Percentiles rank a stretch among this genome's conserved stretches.
Conservation (phyloP, 345 rosid genomes). For the Salix udensis region DNA sequence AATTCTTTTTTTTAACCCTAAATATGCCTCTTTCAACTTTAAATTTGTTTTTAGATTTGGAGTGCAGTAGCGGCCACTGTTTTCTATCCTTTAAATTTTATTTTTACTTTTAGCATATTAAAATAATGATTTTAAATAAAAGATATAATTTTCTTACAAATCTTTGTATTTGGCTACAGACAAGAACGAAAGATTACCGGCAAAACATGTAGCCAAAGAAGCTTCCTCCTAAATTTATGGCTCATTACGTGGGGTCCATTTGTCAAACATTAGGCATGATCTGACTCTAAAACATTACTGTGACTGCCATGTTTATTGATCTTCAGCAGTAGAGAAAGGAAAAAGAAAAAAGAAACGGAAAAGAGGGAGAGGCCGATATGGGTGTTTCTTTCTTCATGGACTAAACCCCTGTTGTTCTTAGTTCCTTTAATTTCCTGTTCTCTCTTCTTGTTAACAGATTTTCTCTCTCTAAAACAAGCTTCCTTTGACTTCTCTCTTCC, state of each 20-base stretch:
- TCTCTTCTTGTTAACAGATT: not conserved
- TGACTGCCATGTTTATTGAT: not conserved
- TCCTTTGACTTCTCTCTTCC: slow-evolving; percentile 10
- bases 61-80: too few relatives aligned
- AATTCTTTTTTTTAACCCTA: too few relatives aligned
- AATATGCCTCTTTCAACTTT: too few relatives aligned
- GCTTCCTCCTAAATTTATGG: not conserved
- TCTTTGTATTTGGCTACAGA: too few relatives aligned
- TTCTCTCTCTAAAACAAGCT: slow-evolving; percentile 3
- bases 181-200: too few relatives aligned
- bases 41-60: too few relatives aligned
- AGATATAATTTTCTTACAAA: too few relatives aligned
- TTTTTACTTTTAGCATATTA: too few relatives aligned
- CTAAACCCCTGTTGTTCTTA: not conserved
- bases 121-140: too few relatives aligned
- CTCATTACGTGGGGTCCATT: not conserved
- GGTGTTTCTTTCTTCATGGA: not conserved
- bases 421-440: not conserved
- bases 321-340: too few relatives aligned
- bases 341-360: not conserved
- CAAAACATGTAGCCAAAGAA: not conserved
- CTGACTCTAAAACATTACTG: not conserved
- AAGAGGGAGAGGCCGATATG: not conserved
- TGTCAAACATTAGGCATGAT: not conserved
- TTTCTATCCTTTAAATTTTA: too few relatives aligned